Conservation (phyloP, 2,329 filamentous ascomycete genomes). For the Fusarium sublunatum region DNA sequence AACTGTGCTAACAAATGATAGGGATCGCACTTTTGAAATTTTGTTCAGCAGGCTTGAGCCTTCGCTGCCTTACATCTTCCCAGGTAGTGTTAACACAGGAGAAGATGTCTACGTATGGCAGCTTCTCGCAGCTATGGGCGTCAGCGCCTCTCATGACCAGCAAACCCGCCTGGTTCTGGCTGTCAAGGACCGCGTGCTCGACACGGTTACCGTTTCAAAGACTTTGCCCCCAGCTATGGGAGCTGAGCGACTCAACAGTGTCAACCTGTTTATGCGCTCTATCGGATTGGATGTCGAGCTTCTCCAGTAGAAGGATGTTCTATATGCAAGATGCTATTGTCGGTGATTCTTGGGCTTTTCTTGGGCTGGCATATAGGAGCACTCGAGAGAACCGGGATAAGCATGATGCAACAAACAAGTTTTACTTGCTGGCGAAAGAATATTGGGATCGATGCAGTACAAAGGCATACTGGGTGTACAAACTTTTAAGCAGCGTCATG, state of each 20-base stretch:
- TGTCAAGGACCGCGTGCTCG: slow-evolving; percentile 98
- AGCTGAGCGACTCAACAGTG: slow-evolving; percentile 84
- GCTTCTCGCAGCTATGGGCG: slow-evolving; percentile 93
- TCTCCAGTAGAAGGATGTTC: slow-evolving; percentile 53
- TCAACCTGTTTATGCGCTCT: slow-evolving; percentile 98
- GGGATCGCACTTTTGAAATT: slow-evolving; percentile 81
- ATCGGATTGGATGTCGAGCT: slow-evolving; percentile 97
- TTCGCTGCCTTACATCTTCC: slow-evolving; percentile 86
- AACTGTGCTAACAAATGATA: slow-evolving; percentile 54
- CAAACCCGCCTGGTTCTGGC: slow-evolving; percentile 94
- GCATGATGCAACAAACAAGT: slow-evolving; percentile 29
- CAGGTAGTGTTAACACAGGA: slow-evolving; percentile 86
- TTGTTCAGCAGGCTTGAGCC: slow-evolving; percentile 91
- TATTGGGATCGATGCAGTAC: slow-evolving; percentile 30
- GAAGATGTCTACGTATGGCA: slow-evolving; percentile 99
- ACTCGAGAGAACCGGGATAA: slow-evolving; percentile 38
- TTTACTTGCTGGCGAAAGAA: slow-evolving; percentile 40
- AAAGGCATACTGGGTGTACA: slow-evolving; percentile 39
- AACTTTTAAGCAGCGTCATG: slow-evolving; percentile 31
- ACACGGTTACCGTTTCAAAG: slow-evolving; percentile 90
- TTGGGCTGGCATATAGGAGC: slow-evolving; percentile 44
- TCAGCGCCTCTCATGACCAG: slow-evolving; percentile 91
- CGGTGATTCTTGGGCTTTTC: slow-evolving; percentile 44
- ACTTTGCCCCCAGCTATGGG: slow-evolving; percentile 89
- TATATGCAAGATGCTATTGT: slow-evolving; percentile 35